Base-by-base conservation (phyloP, 257 asterid genomes). In the Ophiorrhiza pumila region DNA sequence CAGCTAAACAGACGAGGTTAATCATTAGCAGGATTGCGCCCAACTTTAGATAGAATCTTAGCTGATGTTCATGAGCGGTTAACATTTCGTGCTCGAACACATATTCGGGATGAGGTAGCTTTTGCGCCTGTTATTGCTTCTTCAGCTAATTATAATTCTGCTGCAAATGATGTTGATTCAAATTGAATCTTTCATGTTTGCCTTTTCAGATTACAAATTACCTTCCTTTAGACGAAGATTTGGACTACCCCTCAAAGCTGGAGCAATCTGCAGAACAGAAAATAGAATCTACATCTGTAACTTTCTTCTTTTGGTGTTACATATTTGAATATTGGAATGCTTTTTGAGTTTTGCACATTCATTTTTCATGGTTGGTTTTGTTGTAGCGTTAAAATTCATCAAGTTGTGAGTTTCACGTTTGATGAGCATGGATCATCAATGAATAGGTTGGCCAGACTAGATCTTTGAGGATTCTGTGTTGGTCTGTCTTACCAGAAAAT, bases 21-120 rank as follows among this genome's bases (percentile, higher is more conserved):
- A 74, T 85, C 96, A 5, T 88, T 95, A 71, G 97, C 89, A 47
- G 98, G 99, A 75, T 73, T 95, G 47, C 91, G 92, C 20, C 98
- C 97, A 39, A 95, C 96, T 47, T 67, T 95, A 64, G 97, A 95
- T 81, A 92, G 99, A 86, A 89, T 86, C 80, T 84, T 95, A 80
- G 98, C 96, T 37, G 98, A 95, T 89, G 92, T 92, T 65, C 99
- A 92, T 23, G 99, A 95, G 82, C 96, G 98, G 42, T 79, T 90
- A 71, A 95, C 97, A 65, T 95, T 95, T 60, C 97, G 99, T 75
- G 98, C 99, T 68, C 91, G 98, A 72, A 92, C 99, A 55, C 88
- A 92, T 83, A 90, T 95, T 27, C 88, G 91, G 34, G 98, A 95
- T 83, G 99, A 92, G 98, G 99, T 95, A 76, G 76, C 59, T 73